Base-by-base conservation (phyloP, 78 protist species). In the Dictyostelium firmibasis region DNA sequence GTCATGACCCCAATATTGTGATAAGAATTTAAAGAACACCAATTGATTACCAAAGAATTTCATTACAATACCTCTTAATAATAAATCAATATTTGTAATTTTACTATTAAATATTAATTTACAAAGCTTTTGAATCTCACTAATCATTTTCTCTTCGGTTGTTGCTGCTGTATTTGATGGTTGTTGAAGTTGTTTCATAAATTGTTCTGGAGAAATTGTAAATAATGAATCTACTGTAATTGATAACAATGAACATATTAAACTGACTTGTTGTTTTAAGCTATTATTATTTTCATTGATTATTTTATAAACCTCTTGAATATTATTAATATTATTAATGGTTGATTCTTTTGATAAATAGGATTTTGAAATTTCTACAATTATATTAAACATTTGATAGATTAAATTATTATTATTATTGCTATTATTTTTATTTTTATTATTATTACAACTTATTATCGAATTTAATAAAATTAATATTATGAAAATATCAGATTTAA, bases 11-110 rank as follows among this genome's bases (percentile, higher is more conserved):
- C 60, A 33, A n/a, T 4, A 35, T 50, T 82, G 27, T 29, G 93
- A 78, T 27, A 88, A n/a, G 53, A 78, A 88, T 44, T 79, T 88
- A 36, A 88, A 79, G 85, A 78, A 43, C 7, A 41, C 81, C 27
- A 62, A 35, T 16, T 88, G 33, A 36, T 75, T 77, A n/a, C 43
- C 31, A 36, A 86, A 86, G n/a, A 27, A 47, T 62, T 86, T 74
- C 16, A 20, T 76, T 27, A 86, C 38, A 13, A 86, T 23, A 10
- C 29, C 33, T 35, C n/a, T 82, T n/a, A 82, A 33, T 57, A 82
- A 1, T 14, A 20, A n/a, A 82, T 82, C 76, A 29, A 82, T 60
- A 36, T 57, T 57, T 60, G 62, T 25, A 60, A 82, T 35, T 57
- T 82, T 57, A 38, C 67, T 57, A 35, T 47, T 33, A 33, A 82